Conservation (phyloP, 257 asterid species). For the Ilex asprella region DNA sequence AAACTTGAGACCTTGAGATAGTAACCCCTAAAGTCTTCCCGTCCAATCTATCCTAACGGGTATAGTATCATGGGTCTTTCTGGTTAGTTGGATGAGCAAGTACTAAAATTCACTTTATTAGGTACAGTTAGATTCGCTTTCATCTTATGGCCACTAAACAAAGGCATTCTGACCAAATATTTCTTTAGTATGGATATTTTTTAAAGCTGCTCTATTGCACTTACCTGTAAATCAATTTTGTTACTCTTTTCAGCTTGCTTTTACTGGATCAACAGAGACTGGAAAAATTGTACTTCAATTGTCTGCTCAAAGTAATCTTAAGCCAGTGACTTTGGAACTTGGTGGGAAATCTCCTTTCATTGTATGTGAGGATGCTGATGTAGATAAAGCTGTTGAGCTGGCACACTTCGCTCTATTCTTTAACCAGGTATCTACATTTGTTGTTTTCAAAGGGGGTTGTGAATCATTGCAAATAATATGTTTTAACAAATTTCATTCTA, state of each 20-base stretch:
- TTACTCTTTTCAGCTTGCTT: conserved; percentile 61
- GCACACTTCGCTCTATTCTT: conserved; percentile 92
- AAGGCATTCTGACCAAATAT: too few species aligned
- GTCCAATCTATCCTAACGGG: too few species aligned
- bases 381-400: conserved; percentile 81
- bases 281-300: conserved; percentile 66
- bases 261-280: conserved; percentile 92
- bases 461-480: not conserved
- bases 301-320: conserved; percentile 90
- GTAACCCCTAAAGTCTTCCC: too few species aligned
- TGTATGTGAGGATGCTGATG: conserved; percentile 94
- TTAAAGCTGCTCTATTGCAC: not conserved
- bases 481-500: not conserved
- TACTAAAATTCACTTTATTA: too few species aligned
- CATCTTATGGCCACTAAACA: too few species aligned
- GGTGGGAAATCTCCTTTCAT: conserved; percentile 98
- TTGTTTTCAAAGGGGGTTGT: conserved; percentile 1
- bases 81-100: too few species aligned
- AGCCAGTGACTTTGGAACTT: conserved; percentile 92
- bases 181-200: not conserved
- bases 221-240: not conserved
- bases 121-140: too few species aligned
- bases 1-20: too few species aligned
- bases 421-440: conserved; percentile 58
- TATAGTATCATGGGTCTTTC: too few species aligned